Base-by-base conservation (phyloP, 169 alveolate species). In the Babesia bovis region DNA sequence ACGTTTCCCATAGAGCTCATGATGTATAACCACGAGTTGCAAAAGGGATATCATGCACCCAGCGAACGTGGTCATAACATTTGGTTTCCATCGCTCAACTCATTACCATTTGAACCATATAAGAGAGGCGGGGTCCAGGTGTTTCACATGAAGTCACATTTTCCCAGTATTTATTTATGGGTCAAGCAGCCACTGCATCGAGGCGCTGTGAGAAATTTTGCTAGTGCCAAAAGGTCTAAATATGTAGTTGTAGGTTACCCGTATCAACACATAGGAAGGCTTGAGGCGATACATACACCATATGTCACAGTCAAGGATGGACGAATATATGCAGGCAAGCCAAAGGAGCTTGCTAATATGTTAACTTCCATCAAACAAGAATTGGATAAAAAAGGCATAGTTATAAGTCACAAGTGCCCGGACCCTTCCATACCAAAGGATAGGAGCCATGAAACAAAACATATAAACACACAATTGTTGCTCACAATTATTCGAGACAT, bases 261-360 rank as follows among this genome's bases (percentile, higher is more conserved):
- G 32, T 78, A 78, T 33, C 71, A 78, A 47, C 82, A 78, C 66
- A 32, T 78, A 30, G 86, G 86, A 17, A 30, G 68, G 3, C 50
- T 78, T 32, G 72, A 67, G 61, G 60, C 86, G 1, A 78, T 78
- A 53, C 67, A 36, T 21, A 78, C 86, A 4, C 86, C 86, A n/a
- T 78, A 78, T 58, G 69, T 78, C 25, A 78, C 55, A 30, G 35
- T 49, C 44, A 15, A 21, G 28, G 76, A 78, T 4, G 60, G 65
- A 9, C 21, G 35, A 5, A 17, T 78, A 3, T 19, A 38, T 3
- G 12, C 47, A 50, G 72, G 78, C 19, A 52, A 67, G 7, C 76
- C 76, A n/a, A 13, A 26, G 25, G 86, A 51, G 21, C 52, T 68
- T 26, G 65, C 19, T 51, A 71, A 28, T 10, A 21, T 45, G 25